Conservation (phyloP, 495 filamentous ascomycete species). For the Tuber microsphaerosporum region DNA sequence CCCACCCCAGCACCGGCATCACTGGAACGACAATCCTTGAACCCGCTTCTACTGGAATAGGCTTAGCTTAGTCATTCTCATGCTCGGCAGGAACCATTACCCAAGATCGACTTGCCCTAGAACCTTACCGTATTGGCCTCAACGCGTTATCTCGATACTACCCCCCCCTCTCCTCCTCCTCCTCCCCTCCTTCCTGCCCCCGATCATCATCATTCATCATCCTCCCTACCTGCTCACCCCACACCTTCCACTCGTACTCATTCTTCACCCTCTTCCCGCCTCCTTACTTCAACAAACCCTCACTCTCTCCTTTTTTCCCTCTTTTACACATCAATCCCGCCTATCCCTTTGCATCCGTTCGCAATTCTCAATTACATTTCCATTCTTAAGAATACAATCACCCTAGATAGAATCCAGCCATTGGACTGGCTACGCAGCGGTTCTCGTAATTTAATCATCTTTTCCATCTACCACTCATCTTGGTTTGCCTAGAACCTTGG, state of each 20-base stretch:
- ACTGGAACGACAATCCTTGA: background rate
- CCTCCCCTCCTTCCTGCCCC: background rate
- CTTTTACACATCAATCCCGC: conserved; percentile 15
- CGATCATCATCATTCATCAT: background rate
- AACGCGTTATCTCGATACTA: background rate
- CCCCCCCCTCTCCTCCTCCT: no score
- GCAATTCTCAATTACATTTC: conserved; percentile 23
- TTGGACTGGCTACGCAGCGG: conserved; percentile 14
- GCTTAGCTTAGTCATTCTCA: background rate
- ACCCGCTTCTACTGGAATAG: background rate
- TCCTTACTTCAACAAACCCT: conserved; percentile 42
- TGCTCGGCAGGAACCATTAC: background rate
- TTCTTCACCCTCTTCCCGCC: conserved; percentile 24
- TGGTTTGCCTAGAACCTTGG: conserved; percentile 14
- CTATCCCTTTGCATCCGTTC: conserved; percentile 24
- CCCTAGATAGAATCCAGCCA: conserved; percentile 20
- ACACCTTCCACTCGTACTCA: conserved; percentile 23
- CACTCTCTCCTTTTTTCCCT: conserved; percentile 41
- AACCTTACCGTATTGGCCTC: background rate
- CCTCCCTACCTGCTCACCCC: conserved; percentile 15
- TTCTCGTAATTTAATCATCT: conserved; percentile 11
- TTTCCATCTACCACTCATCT: conserved; percentile 12
- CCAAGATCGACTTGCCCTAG: background rate
- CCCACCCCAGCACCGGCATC: background rate
- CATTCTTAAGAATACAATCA: conserved; percentile 17